Evolutionary conservation across 202 grass and related monocot species (phyloP).

Genomic region (Setaria viridis): DNA sequence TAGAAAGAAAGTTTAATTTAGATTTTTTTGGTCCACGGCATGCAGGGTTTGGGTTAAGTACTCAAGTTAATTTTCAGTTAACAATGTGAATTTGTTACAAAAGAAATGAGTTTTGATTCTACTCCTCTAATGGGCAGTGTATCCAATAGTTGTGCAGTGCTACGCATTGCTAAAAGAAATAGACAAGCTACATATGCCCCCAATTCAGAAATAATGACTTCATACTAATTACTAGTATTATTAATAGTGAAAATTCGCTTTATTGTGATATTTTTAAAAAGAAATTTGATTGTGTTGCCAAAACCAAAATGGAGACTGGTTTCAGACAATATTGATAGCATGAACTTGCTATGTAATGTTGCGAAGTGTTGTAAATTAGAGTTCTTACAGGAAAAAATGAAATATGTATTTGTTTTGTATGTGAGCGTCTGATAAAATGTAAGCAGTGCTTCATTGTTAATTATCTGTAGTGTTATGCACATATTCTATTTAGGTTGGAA

Average conservation of each 20-base stretch:
- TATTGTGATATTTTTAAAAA: background rate
- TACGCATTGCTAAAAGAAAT: background rate
- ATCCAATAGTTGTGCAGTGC: background rate
- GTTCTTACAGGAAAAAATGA: background rate
- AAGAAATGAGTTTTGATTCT: background rate
- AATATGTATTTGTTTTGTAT: conserved; percentile 12
- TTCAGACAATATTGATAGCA: conserved; percentile 14
- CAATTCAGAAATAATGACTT: background rate
- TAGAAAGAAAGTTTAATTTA: background rate
- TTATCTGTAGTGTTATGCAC: background rate
- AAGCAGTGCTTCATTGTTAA: conserved; percentile 17
- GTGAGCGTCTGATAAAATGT: conserved; percentile 3
- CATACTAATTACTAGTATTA: background rate
- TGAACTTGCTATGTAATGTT: background rate
- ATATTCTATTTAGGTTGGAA: conserved; percentile 59
- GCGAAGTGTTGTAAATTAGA: background rate
- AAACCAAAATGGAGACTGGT: background rate
- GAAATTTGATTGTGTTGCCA: background rate
- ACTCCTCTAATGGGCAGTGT: background rate
- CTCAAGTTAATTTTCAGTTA: background rate
- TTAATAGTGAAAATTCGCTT: background rate
- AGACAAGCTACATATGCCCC: background rate
- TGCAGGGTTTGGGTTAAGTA: background rate
- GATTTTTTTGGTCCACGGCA: background rate
- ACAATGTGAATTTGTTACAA: background rate